Evolutionary conservation across 805 yeast species (phyloP), one percentile per base, ranked within the genome.

Genomic region (Phaffomyces opuntiae): DNA sequence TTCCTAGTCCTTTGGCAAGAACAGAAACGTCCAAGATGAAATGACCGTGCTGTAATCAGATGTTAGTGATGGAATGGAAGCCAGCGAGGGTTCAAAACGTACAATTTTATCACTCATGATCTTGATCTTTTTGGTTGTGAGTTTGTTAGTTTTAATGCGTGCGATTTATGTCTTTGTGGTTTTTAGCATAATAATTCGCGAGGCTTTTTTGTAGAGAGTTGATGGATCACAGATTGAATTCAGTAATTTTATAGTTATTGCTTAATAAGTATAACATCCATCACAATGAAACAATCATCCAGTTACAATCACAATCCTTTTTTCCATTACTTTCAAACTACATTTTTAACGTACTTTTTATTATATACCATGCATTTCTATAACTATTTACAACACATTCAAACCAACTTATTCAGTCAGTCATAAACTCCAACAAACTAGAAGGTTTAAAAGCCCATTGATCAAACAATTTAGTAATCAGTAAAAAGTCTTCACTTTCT

Each of bases 401-500:
- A 3, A 21, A 27, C 12, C 8, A 9, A 9, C 2, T 4, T 7
- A 9, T 27, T 11, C 12, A 27, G 8, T 27, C 29, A 6, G 9
- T 27, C 29, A 60, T 65, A 60, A 53, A 67, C 59, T 46, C 65
- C 60, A 46, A 36, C 17, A 49, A 13, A 7, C 50, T 41, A n/a
- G 66, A 74, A 0, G 95, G 97, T 62, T 82, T 88, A 69, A 89
- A 91, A 0, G 97, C 93, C 98, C 97, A 91, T 13, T 65, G 56
- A 37, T 69, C 72, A 58, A 83, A 87, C 3, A 65, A 69, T 4
- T 74, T 63, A 9, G 80, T 69, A 7, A 90, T 58, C 7, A 61
- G 52, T 7, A 68, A 47, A 49, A 83, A 68, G n/a, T 88, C 91
- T 1, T 74, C 76, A 3, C 66, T 57, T 0, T 79, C 67, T 40